A percentile compares a stretch with the other conserved stretches of the same genome.
Evolutionary conservation across 129 eudicot genomes (phyloP).

Genomic region (Ambrosia artemisiifolia): DNA sequence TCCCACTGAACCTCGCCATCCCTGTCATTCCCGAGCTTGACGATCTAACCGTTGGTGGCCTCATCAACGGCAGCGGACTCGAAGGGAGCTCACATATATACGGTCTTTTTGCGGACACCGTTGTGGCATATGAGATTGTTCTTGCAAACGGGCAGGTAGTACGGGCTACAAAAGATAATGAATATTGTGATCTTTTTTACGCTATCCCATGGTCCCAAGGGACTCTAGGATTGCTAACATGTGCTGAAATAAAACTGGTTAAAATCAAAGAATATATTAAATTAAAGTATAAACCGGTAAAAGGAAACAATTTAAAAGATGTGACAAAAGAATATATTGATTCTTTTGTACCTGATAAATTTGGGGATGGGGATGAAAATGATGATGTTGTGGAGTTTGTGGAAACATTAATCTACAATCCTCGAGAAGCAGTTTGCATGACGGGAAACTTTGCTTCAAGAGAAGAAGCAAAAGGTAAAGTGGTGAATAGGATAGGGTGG

Average conservation of each 20-base stretch:
- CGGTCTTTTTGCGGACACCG: slow-evolving; percentile 79
- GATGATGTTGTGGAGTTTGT: slow-evolving; percentile 71
- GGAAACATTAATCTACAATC: slow-evolving; percentile 61
- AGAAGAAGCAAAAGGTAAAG: slow-evolving; percentile 52
- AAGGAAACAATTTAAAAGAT: slow-evolving; percentile 47
- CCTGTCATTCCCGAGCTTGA: slow-evolving; percentile 93
- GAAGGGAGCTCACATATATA: slow-evolving; percentile 90
- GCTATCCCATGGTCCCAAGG: slow-evolving; percentile 97
- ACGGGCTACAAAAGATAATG: slow-evolving; percentile 86
- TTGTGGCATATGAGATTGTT: slow-evolving; percentile 76
- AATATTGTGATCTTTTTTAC: slow-evolving; percentile 72
- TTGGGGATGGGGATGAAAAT: slow-evolving; percentile 67
- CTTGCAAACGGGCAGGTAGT: slow-evolving; percentile 67
- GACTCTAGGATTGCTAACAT: slow-evolving; percentile 71
- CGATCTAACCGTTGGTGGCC: slow-evolving; percentile 83
- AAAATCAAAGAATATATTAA: slow-evolving; percentile 70
- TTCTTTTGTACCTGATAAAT: slow-evolving; percentile 57
- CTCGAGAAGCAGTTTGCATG: slow-evolving; percentile 73
- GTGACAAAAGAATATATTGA: slow-evolving; percentile 64
- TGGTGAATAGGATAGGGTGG: slow-evolving; percentile 57
- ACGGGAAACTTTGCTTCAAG: slow-evolving; percentile 55
- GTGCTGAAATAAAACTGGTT: slow-evolving; percentile 81
- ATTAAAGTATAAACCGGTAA: slow-evolving; percentile 64
- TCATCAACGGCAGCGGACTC: slow-evolving; percentile 81
- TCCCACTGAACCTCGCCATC: slow-evolving; percentile 79